Evolutionary conservation across 352 stramenopile species (phyloP), one percentile per base, ranked within the genome.

Genomic region (Phytopythium delawarense): DNA sequence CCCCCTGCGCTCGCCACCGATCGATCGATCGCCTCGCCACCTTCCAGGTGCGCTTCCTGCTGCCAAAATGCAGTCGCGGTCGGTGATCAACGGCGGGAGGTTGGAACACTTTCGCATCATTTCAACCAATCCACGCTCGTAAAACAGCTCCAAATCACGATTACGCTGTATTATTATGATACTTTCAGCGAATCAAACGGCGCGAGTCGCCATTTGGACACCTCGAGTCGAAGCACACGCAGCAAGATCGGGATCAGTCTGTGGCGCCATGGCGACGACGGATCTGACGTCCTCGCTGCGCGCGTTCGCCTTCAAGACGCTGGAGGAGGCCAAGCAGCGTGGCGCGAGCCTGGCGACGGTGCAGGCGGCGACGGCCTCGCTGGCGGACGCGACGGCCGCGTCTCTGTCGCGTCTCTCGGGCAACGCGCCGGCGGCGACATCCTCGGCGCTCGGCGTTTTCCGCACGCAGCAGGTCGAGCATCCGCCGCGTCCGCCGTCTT

Each of bases 261-360:
- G n/a, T n/a, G n/a, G n/a, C n/a, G n/a, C n/a, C n/a, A n/a, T n/a
- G n/a, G n/a, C n/a, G 80, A 74, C 74, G 65, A 87, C 69, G 9
- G 74, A 86, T 50, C 80, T 86, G 76, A 86, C 83, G 57, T 74
- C 78, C 49, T 72, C 77, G 71, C 74, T 92, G 62, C 75, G 81
- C 32, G 78, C 87, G 28, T 89, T 89, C 65, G 83, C 83, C 64
- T 72, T 85, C 61, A 89, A 88, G 70, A 92, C 89, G 74, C 71
- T 92, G 21, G 75, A 77, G 42, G 81, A 89, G 62, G 83, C 83
- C 30, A 78, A 84, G 59, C 75, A 88, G 57, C 78, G 75, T 35
- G 79, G 83, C 52, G 74, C 79, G 57, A 79, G 78, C 62, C 69
- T 91, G 32, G 82, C 82, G 25, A 76, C 72, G 7, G 78, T 71